Evolutionary conservation across 2,329 filamentous ascomycete species (phyloP).

Genomic region (Ceratocystis destructans): DNA sequence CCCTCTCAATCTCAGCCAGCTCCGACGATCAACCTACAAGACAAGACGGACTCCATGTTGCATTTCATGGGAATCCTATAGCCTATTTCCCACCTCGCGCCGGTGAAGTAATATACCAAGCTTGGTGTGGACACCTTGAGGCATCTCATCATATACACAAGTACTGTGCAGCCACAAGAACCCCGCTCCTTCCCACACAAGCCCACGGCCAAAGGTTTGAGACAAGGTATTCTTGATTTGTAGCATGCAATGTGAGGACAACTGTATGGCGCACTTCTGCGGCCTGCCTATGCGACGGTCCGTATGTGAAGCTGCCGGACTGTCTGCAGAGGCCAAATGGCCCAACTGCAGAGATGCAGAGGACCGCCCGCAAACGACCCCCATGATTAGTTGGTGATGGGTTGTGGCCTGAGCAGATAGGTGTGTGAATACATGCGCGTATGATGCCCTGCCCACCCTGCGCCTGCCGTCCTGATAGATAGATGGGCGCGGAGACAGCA

Average conservation of each 20-base stretch:
- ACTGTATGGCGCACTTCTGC: background rate
- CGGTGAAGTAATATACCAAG: background rate
- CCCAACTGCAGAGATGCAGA: background rate
- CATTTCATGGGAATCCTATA: background rate
- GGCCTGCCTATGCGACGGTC: background rate
- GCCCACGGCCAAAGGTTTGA: background rate
- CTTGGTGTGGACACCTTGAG: background rate
- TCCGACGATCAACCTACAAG: background rate
- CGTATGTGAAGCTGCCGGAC: background rate
- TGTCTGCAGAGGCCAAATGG: background rate
- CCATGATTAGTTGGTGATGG: background rate
- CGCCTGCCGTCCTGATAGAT: too few relatives aligned
- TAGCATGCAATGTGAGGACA: conserved; percentile 4
- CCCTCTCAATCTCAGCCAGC: background rate
- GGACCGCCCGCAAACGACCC: background rate
- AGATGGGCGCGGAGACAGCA: background rate
- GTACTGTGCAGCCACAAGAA: background rate
- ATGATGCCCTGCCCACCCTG: background rate
- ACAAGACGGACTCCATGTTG: background rate
- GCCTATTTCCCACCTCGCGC: background rate
- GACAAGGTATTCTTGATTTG: background rate
- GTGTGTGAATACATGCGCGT: background rate
- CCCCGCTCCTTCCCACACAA: too few relatives aligned
- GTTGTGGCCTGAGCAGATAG: background rate
- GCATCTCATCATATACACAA: background rate